Conservation (phyloP, 2,329 filamentous ascomycete species). For the Fusarium sp. region DNA sequence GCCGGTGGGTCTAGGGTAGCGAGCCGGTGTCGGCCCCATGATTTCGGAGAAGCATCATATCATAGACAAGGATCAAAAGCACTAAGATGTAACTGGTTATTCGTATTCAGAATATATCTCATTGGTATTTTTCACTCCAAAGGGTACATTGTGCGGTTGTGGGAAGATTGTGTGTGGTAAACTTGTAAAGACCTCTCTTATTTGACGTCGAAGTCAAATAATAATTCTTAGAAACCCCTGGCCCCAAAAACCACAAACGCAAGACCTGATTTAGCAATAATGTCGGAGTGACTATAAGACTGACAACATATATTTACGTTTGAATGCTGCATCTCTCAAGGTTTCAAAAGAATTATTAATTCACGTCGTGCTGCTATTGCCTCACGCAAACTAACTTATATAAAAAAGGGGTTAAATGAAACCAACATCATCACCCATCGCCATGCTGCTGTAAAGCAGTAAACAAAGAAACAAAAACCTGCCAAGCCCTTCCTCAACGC, state of each 20-base stretch:
- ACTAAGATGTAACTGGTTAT: not conserved
- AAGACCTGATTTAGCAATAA: not conserved
- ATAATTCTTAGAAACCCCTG: fast-evolving
- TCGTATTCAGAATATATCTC: not conserved
- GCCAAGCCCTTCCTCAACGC: conserved; percentile 47
- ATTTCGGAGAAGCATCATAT: not conserved
- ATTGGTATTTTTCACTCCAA: too few relatives aligned
- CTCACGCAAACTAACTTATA: conserved; percentile 29
- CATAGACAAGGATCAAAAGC: not conserved
- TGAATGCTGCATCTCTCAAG: too few relatives aligned
- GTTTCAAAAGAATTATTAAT: conserved; percentile 11
- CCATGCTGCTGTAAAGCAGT: conserved; percentile 45
- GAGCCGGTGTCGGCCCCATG: not conserved
- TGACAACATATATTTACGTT: not conserved
- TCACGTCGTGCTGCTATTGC: conserved; percentile 6
- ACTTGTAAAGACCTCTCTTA: not conserved
- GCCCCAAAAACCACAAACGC: not conserved
- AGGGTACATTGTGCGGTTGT: not conserved
- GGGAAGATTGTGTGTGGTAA: not conserved
- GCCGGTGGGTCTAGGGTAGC: conserved; percentile 37
- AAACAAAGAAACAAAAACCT: conserved; percentile 40
- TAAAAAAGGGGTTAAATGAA: conserved; percentile 21
- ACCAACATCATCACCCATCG: conserved; percentile 46
- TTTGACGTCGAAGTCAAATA: too few relatives aligned
- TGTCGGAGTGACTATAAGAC: not conserved